Base-by-base conservation (phyloP, 2,329 filamentous ascomycete genomes). In the Mycosphaerelloides madeirae region DNA sequence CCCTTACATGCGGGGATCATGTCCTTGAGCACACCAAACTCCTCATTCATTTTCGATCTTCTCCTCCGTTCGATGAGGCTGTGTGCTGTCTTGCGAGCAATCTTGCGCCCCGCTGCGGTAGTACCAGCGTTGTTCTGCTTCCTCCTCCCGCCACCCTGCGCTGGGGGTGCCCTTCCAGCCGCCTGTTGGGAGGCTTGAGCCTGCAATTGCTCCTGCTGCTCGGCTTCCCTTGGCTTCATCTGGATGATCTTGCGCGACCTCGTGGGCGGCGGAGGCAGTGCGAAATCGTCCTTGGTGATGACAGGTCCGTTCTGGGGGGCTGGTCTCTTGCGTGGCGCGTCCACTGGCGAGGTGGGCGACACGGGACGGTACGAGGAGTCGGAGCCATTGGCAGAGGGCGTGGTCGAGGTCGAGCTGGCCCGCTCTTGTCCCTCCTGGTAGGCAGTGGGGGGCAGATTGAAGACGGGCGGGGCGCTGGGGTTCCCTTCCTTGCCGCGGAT, bases 1-100 rank as follows among this genome's bases (percentile, higher is more conserved):
- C 89, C 90, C n/a, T 79, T 81, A 66, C 93, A 97, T 2, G 93
- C 91, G 1, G 93, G 93, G 45, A 97, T 94, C 86, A 98, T 89
- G 58, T 84, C 80, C 69, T 97, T 97, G 54, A 97, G 71, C 13
- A 94, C 85, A 2, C 82, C 85, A 70, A 97, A 97, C 69, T 97
- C 93, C 65, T 97, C 91, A 57, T 98, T 97, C 91, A 97, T 98
- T 73, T 97, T 98, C 11, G 87, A 95, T 50, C 93, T 77, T 58
- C 93, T 74, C 46, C 91, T 74, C 35, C 93, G 77, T 70, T 98
- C 93, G 57, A 97, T 98, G 54, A 97, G 70, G 60, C 89, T 96
- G 63, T 98, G 93, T 9, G 93, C 93, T 1, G 91, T 97, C 71
- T 96, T 97, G 54, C 93, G 79, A 5, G 93, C 90, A 55, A 93